phyloP scores from a whole-genome alignment of 2,329 filamentous ascomycete species.

The Grosmannia penicillata region DNA sequence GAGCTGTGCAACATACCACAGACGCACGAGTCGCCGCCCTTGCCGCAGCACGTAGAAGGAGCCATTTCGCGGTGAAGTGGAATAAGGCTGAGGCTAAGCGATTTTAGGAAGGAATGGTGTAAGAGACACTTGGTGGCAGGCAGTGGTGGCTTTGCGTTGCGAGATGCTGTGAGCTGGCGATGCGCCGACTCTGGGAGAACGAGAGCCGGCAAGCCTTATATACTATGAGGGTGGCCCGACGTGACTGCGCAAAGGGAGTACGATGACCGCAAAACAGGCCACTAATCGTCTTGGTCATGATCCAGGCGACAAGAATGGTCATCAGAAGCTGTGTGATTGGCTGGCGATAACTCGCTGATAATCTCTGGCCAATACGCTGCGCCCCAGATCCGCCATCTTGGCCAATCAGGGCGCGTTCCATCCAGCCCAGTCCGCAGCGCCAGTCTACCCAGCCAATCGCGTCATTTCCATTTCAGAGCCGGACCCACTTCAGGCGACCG shows the following conservation, averaged over 20 bases:
- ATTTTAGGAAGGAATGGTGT: background rate
- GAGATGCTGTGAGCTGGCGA: background rate
- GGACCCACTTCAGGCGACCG: no score
- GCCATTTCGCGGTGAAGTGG: slow-evolving; percentile 3
- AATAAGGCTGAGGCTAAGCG: background rate
- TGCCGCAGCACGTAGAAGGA: slow-evolving; percentile 40
- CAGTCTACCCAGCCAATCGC: no score
- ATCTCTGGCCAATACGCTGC: slow-evolving; percentile 4
- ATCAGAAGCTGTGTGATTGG: slow-evolving; percentile 4
- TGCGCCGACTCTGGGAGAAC: background rate
- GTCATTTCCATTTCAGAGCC: no score
- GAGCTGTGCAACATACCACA: slow-evolving; percentile 32
- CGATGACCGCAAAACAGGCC: slow-evolving; percentile 5
- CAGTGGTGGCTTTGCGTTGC: background rate
- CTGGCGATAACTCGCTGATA: background rate
- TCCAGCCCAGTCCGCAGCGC: no score
- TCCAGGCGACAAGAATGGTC: slow-evolving; percentile 1
- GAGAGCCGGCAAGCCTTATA: background rate
- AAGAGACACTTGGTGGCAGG: no score
- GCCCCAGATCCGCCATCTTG: background rate
- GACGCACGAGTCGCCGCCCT: slow-evolving; percentile 35
- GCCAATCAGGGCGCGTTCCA: background rate
- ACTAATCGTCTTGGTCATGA: background rate
- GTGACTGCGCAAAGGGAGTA: background rate
- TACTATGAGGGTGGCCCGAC: no score